These are phyloP conservation scores for Tieghemostelium lacteum DNA, from an alignment of 78 protist species.

Conservation along the genomic window DNA sequence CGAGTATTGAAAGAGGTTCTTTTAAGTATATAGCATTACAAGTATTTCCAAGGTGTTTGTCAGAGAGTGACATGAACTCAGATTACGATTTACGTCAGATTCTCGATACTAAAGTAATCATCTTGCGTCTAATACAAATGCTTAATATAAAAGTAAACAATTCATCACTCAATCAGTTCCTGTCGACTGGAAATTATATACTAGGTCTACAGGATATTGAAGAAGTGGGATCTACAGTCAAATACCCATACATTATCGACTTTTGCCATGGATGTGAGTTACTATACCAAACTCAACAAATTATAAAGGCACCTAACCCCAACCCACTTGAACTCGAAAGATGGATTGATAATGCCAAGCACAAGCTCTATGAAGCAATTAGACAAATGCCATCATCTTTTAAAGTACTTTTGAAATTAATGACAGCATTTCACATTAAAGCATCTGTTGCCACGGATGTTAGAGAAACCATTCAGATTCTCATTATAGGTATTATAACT, in stretches of 20 bases:
- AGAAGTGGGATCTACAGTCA: neutral
- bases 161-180: neutral
- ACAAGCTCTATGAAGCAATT: constrained; percentile 7
- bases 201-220: neutral
- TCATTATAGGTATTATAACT: neutral
- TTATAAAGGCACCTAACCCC: neutral
- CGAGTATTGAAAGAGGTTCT: neutral
- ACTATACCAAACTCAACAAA: neutral
- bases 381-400: constrained; percentile 42
- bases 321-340: neutral
- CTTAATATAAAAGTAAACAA: neutral
- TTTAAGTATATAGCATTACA: neutral
- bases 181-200: neutral
- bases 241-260: constrained; percentile 12
- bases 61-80: neutral
- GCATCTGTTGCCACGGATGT: neutral
- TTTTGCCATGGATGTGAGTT: neutral
- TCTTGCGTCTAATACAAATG: neutral
- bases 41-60: neutral
- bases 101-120: neutral
- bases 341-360: constrained; percentile 10
- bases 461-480: constrained; percentile 1
- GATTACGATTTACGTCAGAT: constrained; percentile 1
- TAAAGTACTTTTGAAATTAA: neutral
- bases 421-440: neutral